Evolutionary conservation across 1,284 basidiomycete species (phyloP).

Genomic region (Fomitiporia mediterranea): DNA sequence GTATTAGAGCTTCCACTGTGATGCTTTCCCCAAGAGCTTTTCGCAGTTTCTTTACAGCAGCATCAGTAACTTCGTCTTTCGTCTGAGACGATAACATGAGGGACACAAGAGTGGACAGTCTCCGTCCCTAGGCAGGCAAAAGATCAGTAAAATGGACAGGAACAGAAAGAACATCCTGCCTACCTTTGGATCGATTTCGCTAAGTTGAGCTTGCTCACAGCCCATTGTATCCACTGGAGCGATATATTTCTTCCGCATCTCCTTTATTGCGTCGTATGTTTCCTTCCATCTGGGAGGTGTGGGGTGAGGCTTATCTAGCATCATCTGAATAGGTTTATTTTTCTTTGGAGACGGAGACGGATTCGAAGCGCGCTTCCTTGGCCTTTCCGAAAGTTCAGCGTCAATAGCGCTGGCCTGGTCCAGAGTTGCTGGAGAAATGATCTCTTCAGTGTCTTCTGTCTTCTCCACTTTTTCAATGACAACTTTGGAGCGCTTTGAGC

Average conservation of each 20-base stretch:
- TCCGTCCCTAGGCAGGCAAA: slow-evolving; percentile 49
- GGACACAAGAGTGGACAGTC: slow-evolving; percentile 85
- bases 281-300: slow-evolving; percentile 71
- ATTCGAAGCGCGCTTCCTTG: slow-evolving; percentile 8
- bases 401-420: neutral
- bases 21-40: slow-evolving; percentile 71
- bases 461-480: neutral
- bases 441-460: slow-evolving; percentile 4
- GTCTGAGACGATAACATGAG: slow-evolving; percentile 96
- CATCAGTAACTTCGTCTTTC: slow-evolving; percentile 86
- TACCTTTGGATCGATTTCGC: slow-evolving; percentile 66
- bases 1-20: slow-evolving; percentile 67
- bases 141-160: neutral
- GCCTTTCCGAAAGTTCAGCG: neutral
- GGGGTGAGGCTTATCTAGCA: slow-evolving; percentile 65
- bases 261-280: slow-evolving; percentile 70
- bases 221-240: slow-evolving; percentile 95
- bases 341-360: slow-evolving; percentile 35
- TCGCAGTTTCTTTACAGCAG: slow-evolving; percentile 78
- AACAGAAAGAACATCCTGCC: slow-evolving; percentile 17
- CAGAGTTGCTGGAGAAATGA: neutral
- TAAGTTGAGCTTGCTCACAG: slow-evolving; percentile 63
- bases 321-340: slow-evolving; percentile 45
- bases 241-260: slow-evolving; percentile 66
- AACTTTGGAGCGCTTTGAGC: slow-evolving; percentile 13